These are phyloP conservation scores for Neurospora terricola DNA, from an alignment of 495 filamentous ascomycete genomes.

Conservation along the genomic window DNA sequence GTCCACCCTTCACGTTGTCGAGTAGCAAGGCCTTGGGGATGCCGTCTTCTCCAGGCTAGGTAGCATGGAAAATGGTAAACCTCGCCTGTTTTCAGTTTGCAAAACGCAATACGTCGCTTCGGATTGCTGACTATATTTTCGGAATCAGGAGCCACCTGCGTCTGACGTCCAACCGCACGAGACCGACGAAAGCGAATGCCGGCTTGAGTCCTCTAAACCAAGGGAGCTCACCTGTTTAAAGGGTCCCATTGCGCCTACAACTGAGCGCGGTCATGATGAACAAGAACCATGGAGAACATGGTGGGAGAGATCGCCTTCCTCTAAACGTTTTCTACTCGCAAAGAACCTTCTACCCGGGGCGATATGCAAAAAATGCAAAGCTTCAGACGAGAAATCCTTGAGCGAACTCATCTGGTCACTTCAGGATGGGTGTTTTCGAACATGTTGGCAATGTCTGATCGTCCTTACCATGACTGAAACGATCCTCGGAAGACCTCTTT, in stretches of 20 bases:
- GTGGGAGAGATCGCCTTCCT: not conserved
- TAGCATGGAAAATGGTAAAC: not conserved
- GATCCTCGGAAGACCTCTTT: not conserved
- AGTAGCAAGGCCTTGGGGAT: not conserved
- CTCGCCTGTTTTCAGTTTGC: not conserved
- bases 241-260: too few relatives aligned
- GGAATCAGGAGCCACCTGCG: not conserved
- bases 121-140: not conserved
- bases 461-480: not conserved
- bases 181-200: accelerated
- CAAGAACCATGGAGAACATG: not conserved
- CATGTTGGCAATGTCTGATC: not conserved
- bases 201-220: accelerated
- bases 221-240: not conserved
- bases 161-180: not conserved
- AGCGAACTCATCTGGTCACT: not conserved
- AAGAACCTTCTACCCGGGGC: not conserved
- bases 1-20: not conserved
- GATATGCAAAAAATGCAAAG: not conserved
- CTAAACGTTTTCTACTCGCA: not conserved
- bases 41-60: too few relatives aligned
- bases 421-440: accelerated
- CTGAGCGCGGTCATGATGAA: too few relatives aligned
- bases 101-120: accelerated
- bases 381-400: too few relatives aligned